Percentiles rank a stretch among this genome's conserved stretches.
Evolutionary conservation across 306 rosid genomes (phyloP).

Genomic region (Cucumis cinereus): DNA sequence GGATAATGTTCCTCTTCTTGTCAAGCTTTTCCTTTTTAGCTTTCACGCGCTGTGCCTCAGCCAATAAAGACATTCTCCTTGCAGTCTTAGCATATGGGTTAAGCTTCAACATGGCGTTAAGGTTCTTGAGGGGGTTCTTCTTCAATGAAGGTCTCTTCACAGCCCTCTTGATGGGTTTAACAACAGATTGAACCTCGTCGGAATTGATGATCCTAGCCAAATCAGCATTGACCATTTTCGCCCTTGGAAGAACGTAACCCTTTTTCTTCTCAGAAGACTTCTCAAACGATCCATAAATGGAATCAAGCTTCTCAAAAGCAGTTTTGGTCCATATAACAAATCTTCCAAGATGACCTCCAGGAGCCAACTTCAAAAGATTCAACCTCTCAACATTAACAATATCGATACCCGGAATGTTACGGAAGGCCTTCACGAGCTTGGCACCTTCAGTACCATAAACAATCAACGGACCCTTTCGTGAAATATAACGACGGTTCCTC

Average conservation of each 20-base stretch:
- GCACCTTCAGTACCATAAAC: slow-evolving; percentile 78
- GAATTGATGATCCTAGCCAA: slow-evolving; percentile 75
- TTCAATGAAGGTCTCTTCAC: slow-evolving; percentile 47
- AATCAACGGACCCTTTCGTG: slow-evolving; percentile 58
- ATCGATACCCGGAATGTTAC: slow-evolving; percentile 70
- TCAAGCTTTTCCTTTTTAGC: slow-evolving; percentile 81
- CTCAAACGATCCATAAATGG: slow-evolving; percentile 70
- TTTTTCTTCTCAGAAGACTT: slow-evolving; percentile 65
- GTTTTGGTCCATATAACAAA: slow-evolving; percentile 78
- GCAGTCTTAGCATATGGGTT: slow-evolving; percentile 84
- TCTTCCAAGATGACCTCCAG: slow-evolving; percentile 82
- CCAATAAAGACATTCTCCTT: slow-evolving; percentile 57
- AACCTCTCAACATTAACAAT: slow-evolving; percentile 64
- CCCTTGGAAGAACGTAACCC: slow-evolving; percentile 47
- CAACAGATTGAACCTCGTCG: slow-evolving; percentile 74
- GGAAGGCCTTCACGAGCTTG: slow-evolving; percentile 64
- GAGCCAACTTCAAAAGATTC: slow-evolving; percentile 57
- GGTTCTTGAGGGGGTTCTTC: slow-evolving; percentile 78
- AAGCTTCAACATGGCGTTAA: slow-evolving; percentile 49
- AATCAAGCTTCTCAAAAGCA: slow-evolving; percentile 82
- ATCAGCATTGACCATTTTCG: slow-evolving; percentile 71
- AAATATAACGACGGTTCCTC: slow-evolving; percentile 68
- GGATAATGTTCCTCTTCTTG: slow-evolving; percentile 47
- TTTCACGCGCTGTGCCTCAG: slow-evolving; percentile 65
- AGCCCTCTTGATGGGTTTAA: slow-evolving; percentile 62